Evolutionary conservation across 2,329 filamentous ascomycete species (phyloP).

Genomic region (Penicillium hesseltinei): DNA sequence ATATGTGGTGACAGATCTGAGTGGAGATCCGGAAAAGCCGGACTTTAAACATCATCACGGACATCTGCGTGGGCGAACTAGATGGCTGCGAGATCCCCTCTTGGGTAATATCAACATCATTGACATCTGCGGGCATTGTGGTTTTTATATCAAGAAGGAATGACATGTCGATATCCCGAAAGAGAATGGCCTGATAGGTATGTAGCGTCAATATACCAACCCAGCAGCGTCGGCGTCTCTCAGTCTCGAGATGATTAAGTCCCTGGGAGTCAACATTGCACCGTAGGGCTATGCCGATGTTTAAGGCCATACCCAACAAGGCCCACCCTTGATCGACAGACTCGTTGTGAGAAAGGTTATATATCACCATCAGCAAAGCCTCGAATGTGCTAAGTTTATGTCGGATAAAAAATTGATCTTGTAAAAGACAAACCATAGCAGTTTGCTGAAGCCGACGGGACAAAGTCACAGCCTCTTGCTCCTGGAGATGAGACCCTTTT

Average conservation of each 20-base stretch:
- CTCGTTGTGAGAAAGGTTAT: constrained; percentile 28
- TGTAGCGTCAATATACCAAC: constrained; percentile 33
- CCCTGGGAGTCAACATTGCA: constrained; percentile 28
- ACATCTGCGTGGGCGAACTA: constrained; percentile 31
- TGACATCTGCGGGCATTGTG: constrained; percentile 24
- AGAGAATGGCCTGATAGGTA: constrained; percentile 31
- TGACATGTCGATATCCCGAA: constrained; percentile 23
- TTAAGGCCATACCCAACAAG: constrained; percentile 29
- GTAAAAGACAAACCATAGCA: constrained; percentile 29
- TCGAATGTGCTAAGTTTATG: constrained; percentile 33
- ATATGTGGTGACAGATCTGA: constrained; percentile 25
- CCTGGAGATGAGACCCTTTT: background rate
- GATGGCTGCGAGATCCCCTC: constrained; percentile 10
- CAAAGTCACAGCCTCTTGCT: background rate
- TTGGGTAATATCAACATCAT: constrained; percentile 22
- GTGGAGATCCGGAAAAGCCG: constrained; percentile 29
- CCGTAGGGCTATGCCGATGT: constrained; percentile 31
- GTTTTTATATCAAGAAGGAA: constrained; percentile 25
- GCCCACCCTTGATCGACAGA: constrained; percentile 29
- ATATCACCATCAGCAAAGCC: constrained; percentile 32
- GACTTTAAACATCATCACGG: constrained; percentile 31
- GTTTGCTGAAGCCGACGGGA: constrained; percentile 12
- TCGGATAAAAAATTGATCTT: constrained; percentile 30
- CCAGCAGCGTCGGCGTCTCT: constrained; percentile 34
- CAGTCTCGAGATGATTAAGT: constrained; percentile 20